Evolutionary conservation across 1,284 basidiomycete species (phyloP), one percentile per base, ranked within the genome.

Genomic region (Trametes pubescens): DNA sequence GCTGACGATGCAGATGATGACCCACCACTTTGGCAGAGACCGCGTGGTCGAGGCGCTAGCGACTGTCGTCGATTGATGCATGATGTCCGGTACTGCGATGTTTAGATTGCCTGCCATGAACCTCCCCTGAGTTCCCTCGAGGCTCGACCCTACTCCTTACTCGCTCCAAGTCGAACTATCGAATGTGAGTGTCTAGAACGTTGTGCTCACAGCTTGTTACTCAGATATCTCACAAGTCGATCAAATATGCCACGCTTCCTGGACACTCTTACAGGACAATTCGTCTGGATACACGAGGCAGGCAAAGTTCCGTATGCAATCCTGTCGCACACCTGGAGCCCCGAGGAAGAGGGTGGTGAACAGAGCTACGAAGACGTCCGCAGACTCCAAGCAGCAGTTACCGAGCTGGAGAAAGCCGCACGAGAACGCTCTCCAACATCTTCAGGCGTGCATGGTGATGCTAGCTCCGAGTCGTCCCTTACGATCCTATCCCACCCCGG

Each of bases 321-420:
- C 35, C 21, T 63, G 16, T 63, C 62, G 2, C 62, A 63, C 13
- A 63, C 62, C 13, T 63, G 62, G 62, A 21, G 35, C 4, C 18
- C 52, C 6, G 48, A 32, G n/a, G 16, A 51, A 51, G 29, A 34
- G 2, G 46, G 24, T 9, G 62, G 62, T 10, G 62, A 63, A 22
- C 62, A 63, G 47, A 55, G 57, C 1, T 63, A 55, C 49, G 57
- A 57, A 34, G 62, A 63, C 13, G 44, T 60, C 29, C 37, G 51
- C 5, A 29, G 8, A 9, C 48, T 24, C 24, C 46, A 35, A n/a
- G 10, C 22, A 11, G 7, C 11, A 5, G 35, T 16, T n/a, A 22
- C 37, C 21, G 44, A 21, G 34, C 35, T 35, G 2, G 47, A 63
- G 44, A 22, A n/a, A 6, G 9, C 2, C 18, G 6, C 2, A 32